Percentiles rank a stretch among this genome's conserved stretches.
Conservation (phyloP, 1,284 basidiomycete species). For the Hypsizygus ulmarius region DNA sequence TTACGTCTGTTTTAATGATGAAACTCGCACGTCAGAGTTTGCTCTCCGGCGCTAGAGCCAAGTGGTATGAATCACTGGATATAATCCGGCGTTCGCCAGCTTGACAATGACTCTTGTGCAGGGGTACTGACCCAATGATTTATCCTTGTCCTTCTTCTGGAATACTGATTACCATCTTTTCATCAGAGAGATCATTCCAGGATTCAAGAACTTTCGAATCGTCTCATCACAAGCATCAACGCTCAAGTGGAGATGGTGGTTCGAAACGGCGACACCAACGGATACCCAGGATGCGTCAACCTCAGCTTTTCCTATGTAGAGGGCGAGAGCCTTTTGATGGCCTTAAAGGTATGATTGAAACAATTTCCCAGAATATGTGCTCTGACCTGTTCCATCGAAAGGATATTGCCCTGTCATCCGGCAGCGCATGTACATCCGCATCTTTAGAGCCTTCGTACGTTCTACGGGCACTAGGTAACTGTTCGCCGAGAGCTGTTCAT, state of each 20-base stretch:
- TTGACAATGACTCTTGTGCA: constrained; percentile 71
- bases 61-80: constrained; percentile 16
- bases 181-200: constrained; percentile 80
- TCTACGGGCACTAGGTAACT: constrained; percentile 87
- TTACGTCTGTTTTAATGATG: constrained; percentile 44
- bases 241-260: constrained; percentile 87
- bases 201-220: constrained; percentile 75
- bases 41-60: constrained; percentile 14
- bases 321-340: constrained; percentile 97
- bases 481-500: constrained; percentile 12
- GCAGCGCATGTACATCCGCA: constrained; percentile 97
- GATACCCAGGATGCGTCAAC: constrained; percentile 93
- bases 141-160: constrained; percentile 13
- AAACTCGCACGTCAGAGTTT: constrained; percentile 39
- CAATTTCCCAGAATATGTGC: not conserved
- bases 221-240: constrained; percentile 82
- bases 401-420: constrained; percentile 97
- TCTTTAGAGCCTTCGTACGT: constrained; percentile 99
- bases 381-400: constrained; percentile 32
- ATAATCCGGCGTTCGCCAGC: constrained; percentile 37
- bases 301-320: constrained; percentile 97
- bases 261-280: constrained; percentile 88
- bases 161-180: constrained; percentile 21
- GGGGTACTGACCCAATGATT: constrained; percentile 77
- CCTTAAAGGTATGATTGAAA: constrained; percentile 77